Evolutionary conservation across 2,329 filamentous ascomycete species (phyloP), one percentile per base, ranked within the genome.

Genomic region (Neofusicoccum ribis): DNA sequence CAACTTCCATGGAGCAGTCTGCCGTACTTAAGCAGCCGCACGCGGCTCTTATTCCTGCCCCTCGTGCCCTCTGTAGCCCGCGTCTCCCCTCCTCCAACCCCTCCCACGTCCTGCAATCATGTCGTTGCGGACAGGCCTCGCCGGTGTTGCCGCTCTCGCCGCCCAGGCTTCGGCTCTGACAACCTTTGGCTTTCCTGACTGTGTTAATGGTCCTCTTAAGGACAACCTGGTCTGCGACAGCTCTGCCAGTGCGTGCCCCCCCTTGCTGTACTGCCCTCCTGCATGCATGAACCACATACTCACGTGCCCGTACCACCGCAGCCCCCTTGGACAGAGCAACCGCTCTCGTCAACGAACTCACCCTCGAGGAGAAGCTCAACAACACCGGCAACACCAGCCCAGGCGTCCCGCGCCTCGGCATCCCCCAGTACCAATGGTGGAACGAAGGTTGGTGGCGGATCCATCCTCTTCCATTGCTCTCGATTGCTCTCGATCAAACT

Each of bases 381-480:
- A 71, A 72, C 23, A 85, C 83, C 0, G 80, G 80, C 14, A 82
- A 78, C 64, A 78, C 75, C 6, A 78, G 78, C 5, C 81, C 81
- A 0, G 86, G 86, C 0, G 82, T 85, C 6, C 77, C 83, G 1
- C 78, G 86, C 34, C 78, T 89, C 0, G 86, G 86, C 5, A 76
- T 89, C 0, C 83, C 84, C 0, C 72, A 81, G 0, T 90, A 90
- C 68, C 79, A 85, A 20, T 88, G 86, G 79, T 89, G 86, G 85
- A 84, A 81, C 50, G 86, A 88, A 70, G 84, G 43, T 60, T 7
- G 5, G 56, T 14, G 14, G 5, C 15, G 2, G 12, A 5, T 44
- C 20, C n/a, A n/a, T 3, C 31, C 31, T 62, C n/a, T 31, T 31
- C 27, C 27, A 7, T 7, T 31, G 27, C 5, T 31, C 27, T 31